A percentile compares a stretch with the other conserved stretches of the same genome.
Evolutionary conservation across 75 land plant genomes (phyloP).

Genomic region (Pseudotsuga menziesii): DNA sequence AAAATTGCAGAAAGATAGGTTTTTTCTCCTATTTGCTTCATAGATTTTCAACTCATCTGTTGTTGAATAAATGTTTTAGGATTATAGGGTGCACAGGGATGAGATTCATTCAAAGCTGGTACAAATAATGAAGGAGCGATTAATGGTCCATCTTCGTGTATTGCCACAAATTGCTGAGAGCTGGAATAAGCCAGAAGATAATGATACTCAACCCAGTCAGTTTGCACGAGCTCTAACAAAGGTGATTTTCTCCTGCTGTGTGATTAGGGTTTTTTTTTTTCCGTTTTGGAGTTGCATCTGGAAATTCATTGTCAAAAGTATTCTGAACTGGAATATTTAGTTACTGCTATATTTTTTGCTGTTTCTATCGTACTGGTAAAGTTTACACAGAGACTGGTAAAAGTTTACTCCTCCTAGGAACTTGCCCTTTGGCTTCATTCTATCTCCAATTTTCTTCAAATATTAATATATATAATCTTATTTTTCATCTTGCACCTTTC

Average conservation of each 20-base stretch:
- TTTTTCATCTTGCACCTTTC: no score
- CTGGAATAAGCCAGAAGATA: constrained; percentile 86
- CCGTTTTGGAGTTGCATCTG: background rate
- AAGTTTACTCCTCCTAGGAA: no score
- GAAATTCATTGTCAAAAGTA: background rate
- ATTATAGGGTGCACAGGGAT: constrained; percentile 87
- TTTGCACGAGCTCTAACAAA: constrained; percentile 93
- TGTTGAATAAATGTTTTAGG: constrained; percentile 38
- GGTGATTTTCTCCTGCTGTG: constrained; percentile 27
- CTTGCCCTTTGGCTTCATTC: no score
- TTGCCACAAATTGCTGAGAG: constrained; percentile 80
- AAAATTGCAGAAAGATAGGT: background rate
- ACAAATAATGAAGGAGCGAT: constrained; percentile 97
- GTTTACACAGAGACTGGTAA: no score
- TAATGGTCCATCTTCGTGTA: constrained; percentile 73
- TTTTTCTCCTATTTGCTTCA: background rate
- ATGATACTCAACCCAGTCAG: constrained; percentile 86
- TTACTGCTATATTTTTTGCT: no score
- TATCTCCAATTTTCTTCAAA: no score
- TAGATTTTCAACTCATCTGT: background rate
- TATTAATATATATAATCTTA: no score
- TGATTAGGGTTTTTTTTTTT: background rate
- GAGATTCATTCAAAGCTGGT: constrained; percentile 95
- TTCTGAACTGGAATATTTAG: background rate
- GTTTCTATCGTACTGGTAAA: no score